Base-by-base conservation (phyloP, 179 eudicot species). In the Monotropa hypopitys region DNA sequence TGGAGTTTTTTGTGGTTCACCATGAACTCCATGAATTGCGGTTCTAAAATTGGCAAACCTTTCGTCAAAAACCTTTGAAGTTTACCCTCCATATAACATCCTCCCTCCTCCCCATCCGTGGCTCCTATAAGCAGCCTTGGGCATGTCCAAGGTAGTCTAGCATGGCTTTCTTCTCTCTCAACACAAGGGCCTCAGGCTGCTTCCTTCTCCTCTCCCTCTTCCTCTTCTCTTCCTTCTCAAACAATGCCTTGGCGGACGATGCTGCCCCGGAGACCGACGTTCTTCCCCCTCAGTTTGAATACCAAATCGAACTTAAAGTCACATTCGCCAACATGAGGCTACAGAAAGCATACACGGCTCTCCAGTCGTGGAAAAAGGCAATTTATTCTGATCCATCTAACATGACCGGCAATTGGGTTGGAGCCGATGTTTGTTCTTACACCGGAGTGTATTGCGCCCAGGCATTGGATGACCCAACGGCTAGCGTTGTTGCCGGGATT, bases 381-480 rank as follows among this genome's bases (percentile, higher is more conserved):
- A 84, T 94, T 1, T 86, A 90, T 43, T 94, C 98, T 0, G 98
- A 94, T 62, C 98, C 98, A 0, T 26, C 46, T 0, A 84, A 86
- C 43, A 81, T 77, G 51, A 92, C 90, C 0, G 80, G 72, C 68
- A 89, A 87, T 53, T 94, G 97, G 99, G 88, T 70, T 0, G 99
- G 99, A 0, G 83, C 93, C 13, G 81, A 91, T 62, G 93, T 92
- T 2, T 94, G 98, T 78, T 77, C 86, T 0, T 94, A 94, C 79
- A 78, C 76, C 3, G 96, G 98, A 0, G 79, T 94, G 0, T 78
- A 83, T 43, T 94, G 98, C 67, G 85, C 88, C 0, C 81, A 54
- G 3, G 89, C 97, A 1, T 76, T 88, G 0, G 97, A 94, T 40
- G 84, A 92, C 45, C 87, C 88, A 0, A 80, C 65, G 46, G 16